Evolutionary conservation across 73 alveolate species (phyloP).

Genomic region (Paramecium primaurelia): DNA sequence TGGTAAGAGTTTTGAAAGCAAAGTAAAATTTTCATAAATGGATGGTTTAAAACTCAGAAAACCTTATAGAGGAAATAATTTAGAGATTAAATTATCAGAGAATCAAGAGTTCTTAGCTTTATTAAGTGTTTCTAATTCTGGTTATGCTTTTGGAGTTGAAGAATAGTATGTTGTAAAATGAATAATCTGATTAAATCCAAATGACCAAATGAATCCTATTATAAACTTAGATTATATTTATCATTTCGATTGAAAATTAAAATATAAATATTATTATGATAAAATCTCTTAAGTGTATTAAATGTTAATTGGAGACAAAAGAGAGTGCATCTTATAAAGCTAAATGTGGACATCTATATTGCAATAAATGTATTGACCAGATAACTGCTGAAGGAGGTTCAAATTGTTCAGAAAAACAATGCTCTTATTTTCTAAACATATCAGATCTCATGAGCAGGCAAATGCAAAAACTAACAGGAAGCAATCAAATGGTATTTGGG

Average conservation of each 20-base stretch:
- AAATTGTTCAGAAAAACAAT: neutral
- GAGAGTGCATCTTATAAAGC: neutral
- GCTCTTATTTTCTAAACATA: neutral
- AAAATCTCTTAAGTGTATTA: neutral
- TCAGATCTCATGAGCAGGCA: neutral
- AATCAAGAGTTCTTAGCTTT: neutral
- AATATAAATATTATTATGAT: neutral
- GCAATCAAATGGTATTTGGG: neutral
- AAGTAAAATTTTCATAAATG: neutral
- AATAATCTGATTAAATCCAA: neutral
- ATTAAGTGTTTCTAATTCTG: neutral
- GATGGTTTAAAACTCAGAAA: neutral
- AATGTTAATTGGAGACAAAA: neutral
- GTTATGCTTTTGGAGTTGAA: neutral
- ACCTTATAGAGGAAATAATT: neutral
- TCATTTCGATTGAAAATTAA: neutral
- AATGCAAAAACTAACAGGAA: neutral
- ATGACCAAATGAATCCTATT: neutral
- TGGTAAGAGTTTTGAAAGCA: neutral
- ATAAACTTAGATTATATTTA: neutral
- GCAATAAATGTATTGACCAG: conserved; percentile 2
- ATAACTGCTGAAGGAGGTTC: conserved; percentile 7
- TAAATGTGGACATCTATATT: conserved; percentile 15
- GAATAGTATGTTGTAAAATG: neutral
- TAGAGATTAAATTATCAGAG: neutral